Evolutionary conservation across 83 land plant genomes (phyloP).

Genomic region (Thuja plicata): DNA sequence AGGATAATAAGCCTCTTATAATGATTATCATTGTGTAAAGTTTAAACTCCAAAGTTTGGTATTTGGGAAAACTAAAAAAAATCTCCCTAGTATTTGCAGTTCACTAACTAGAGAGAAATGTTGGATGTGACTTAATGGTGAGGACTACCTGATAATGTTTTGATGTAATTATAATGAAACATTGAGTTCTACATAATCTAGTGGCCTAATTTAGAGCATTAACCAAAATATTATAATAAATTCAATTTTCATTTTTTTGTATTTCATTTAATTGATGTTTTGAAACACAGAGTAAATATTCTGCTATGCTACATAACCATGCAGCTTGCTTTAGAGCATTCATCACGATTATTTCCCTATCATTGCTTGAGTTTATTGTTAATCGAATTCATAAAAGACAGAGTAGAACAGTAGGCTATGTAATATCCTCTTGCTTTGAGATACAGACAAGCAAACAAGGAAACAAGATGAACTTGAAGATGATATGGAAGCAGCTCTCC

Average conservation of each 20-base stretch:
- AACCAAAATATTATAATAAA: background rate
- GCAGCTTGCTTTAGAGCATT: background rate
- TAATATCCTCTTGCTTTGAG: too few species aligned
- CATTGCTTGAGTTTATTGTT: too few species aligned
- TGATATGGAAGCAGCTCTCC: too few species aligned
- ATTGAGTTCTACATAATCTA: background rate
- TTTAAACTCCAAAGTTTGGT: background rate
- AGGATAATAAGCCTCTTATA: background rate
- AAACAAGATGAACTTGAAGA: too few species aligned
- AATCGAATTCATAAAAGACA: too few species aligned
- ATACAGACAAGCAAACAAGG: too few species aligned
- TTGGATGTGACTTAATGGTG: background rate
- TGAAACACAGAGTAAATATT: too few species aligned
- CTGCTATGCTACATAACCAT: too few species aligned
- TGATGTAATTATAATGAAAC: background rate
- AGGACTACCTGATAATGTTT: background rate
- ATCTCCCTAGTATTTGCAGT: background rate
- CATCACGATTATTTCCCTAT: too few species aligned
- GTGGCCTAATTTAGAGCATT: background rate
- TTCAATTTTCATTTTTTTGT: too few species aligned
- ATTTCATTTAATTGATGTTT: too few species aligned
- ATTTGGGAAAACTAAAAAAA: background rate
- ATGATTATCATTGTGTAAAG: background rate
- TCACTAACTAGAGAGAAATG: background rate
- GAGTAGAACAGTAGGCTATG: too few species aligned